A percentile compares a stretch with the other conserved stretches of the same genome.
phyloP scores from a whole-genome alignment of 352 stramenopile genomes.

The Phytophthora cactorum region DNA sequence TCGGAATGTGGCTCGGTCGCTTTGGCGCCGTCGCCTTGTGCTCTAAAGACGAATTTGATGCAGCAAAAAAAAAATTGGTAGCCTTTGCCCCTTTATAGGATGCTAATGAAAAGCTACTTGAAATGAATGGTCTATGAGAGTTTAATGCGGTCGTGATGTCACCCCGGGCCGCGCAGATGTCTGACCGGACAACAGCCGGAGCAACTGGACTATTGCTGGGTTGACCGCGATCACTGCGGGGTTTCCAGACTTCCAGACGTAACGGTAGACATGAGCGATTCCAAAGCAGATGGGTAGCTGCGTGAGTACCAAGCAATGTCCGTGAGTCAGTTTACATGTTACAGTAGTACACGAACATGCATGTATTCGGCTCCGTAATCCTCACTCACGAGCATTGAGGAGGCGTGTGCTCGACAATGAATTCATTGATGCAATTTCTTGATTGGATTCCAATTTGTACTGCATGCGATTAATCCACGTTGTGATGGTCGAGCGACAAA shows the following conservation, averaged over 20 bases:
- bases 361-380: too few relatives aligned
- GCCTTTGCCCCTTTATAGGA: neutral
- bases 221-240: neutral
- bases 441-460: too few relatives aligned
- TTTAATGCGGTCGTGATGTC: neutral
- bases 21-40: neutral
- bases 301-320: neutral
- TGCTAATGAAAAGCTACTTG: too few relatives aligned
- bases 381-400: too few relatives aligned
- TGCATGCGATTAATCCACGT: too few relatives aligned
- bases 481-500: too few relatives aligned
- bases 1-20: slow-evolving; percentile 7
- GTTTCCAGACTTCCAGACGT: neutral
- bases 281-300: neutral
- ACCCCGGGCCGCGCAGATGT: neutral
- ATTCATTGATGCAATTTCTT: too few relatives aligned
- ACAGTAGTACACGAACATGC: too few relatives aligned
- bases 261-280: neutral
- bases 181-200: neutral
- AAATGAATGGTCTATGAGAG: too few relatives aligned
- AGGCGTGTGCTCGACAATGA: too few relatives aligned
- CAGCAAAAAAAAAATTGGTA: neutral
- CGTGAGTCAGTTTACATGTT: neutral
- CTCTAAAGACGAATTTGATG: neutral
- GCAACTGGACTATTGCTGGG: neutral